A percentile compares a stretch with the other conserved stretches of the same genome.
These are phyloP conservation scores for Chaetomium tenue DNA, from an alignment of 495 filamentous ascomycete species.

Conservation along the genomic window DNA sequence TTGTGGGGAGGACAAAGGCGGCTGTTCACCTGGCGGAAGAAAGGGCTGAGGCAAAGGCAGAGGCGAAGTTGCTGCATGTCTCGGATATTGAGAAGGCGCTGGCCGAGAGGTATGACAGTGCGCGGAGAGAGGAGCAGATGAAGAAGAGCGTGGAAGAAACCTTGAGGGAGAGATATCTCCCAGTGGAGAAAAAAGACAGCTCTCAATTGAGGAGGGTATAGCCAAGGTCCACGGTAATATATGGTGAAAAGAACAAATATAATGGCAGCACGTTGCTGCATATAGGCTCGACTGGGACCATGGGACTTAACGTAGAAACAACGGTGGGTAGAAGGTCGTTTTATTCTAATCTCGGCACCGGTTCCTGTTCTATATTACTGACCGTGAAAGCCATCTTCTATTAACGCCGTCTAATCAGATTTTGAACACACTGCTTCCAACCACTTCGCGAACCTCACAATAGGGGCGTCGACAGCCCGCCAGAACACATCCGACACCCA, in stretches of 20 bases:
- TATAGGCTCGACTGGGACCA: too few species aligned
- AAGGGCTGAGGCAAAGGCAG: constrained; percentile 27
- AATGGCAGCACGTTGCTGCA: too few species aligned
- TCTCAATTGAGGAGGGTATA: constrained; percentile 30
- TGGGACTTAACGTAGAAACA: too few species aligned
- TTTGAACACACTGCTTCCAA: constrained; percentile 35
- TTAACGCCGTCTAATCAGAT: constrained; percentile 2
- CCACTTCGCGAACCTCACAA: constrained; percentile 47
- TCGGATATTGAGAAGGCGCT: constrained; percentile 49
- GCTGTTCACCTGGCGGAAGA: constrained; percentile 33
- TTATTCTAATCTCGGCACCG: too few species aligned
- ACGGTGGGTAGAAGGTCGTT: too few species aligned
- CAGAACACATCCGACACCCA: constrained; percentile 50
- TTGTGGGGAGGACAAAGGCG: constrained; percentile 29
- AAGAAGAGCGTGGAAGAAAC: constrained; percentile 46
- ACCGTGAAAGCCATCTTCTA: neutral
- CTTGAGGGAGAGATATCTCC: constrained; percentile 49
- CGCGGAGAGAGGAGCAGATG: constrained; percentile 29
- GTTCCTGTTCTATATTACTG: neutral
- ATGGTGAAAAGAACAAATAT: too few species aligned
- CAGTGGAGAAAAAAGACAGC: constrained; percentile 44
- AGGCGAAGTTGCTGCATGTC: constrained; percentile 33
- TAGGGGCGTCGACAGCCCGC: constrained; percentile 47
- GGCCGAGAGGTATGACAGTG: constrained; percentile 45
- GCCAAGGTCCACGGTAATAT: neutral